These are phyloP conservation scores for Phytophthora crassamura DNA, from an alignment of 352 stramenopile genomes.

Conservation along the genomic window DNA sequence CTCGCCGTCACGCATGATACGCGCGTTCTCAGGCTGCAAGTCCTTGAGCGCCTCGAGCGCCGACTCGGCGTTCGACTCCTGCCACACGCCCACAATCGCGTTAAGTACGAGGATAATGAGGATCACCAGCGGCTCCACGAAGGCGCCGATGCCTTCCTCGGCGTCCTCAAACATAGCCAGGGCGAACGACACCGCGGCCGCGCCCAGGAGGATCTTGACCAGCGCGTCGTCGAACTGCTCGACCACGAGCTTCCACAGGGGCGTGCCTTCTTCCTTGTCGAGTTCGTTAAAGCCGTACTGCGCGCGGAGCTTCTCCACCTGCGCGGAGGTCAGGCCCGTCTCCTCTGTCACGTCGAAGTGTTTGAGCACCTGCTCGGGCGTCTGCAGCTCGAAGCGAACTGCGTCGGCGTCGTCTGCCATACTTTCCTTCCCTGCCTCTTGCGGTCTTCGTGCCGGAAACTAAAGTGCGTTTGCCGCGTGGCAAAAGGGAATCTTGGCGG, in stretches of 20 bases:
- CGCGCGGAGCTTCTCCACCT: conserved; percentile 65
- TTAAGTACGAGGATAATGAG: conserved; percentile 97
- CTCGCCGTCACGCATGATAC: conserved; percentile 87
- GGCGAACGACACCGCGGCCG: conserved; percentile 94
- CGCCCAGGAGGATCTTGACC: conserved; percentile 98
- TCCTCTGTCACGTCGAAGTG: conserved; percentile 79
- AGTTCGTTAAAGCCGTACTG: conserved; percentile 88
- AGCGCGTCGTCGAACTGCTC: conserved; percentile 99
- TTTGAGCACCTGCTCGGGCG: conserved; percentile 74
- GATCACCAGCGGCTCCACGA: conserved; percentile 98
- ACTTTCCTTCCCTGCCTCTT: conserved; percentile 1
- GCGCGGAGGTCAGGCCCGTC: conserved; percentile 52
- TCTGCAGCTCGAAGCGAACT: conserved; percentile 70
- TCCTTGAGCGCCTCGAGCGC: conserved; percentile 96
- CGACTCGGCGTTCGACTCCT: conserved; percentile 94
- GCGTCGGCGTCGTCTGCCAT: conserved; percentile 33
- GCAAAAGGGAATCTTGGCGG: conserved; percentile 16
- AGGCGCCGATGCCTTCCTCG: conserved; percentile 89
- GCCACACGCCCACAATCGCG: conserved; percentile 97
- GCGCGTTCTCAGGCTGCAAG: conserved; percentile 93
- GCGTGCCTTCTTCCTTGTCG: conserved; percentile 89
- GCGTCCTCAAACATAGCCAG: conserved; percentile 93
- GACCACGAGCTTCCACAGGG: conserved; percentile 95
- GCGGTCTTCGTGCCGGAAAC: conserved; percentile 19
- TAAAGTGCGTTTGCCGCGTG: conserved; percentile 34